Conservation (phyloP, 1,284 basidiomycete species). For the Trichosporon sp. region DNA sequence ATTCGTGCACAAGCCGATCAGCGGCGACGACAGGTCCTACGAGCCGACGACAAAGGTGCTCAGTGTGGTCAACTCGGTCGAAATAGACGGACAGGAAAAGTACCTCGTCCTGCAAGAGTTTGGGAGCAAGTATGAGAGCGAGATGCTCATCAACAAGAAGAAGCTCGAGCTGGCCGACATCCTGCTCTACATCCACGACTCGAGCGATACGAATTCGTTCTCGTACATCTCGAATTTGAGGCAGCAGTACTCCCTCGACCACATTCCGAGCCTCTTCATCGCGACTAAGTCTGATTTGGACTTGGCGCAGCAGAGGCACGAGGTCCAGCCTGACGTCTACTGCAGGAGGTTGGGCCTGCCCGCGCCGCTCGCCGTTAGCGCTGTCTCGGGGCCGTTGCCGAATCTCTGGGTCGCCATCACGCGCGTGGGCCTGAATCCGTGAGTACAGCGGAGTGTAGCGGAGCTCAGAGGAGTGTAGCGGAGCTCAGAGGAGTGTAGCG, state of each 20-base stretch:
- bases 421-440: conserved; percentile 44
- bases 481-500: too few species aligned
- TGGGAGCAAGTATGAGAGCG: conserved; percentile 88
- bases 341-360: conserved; percentile 75
- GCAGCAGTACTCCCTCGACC: conserved; percentile 94
- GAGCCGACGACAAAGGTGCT: conserved; percentile 84
- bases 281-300: conserved; percentile 98
- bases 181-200: conserved; percentile 93
- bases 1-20: conserved; percentile 73
- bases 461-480: too few species aligned
- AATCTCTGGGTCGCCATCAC: conserved; percentile 47
- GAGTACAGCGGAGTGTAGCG: too few species aligned
- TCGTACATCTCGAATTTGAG: conserved; percentile 94
- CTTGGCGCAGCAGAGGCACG: conserved; percentile 91
- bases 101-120: conserved; percentile 97
- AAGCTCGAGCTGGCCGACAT: conserved; percentile 90
- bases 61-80: conserved; percentile 90
- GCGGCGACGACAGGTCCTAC: conserved; percentile 52
- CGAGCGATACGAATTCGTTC: conserved; percentile 97
- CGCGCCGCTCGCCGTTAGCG: conserved; percentile 84
- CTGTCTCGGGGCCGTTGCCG: conserved; percentile 57
- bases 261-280: conserved; percentile 93
- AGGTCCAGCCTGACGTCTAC: conserved; percentile 97
- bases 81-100: conserved; percentile 89
- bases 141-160: conserved; percentile 79